Evolutionary conservation across 176 grass and related monocot species (phyloP).

Genomic region (Echinochloa phyllopogon): DNA sequence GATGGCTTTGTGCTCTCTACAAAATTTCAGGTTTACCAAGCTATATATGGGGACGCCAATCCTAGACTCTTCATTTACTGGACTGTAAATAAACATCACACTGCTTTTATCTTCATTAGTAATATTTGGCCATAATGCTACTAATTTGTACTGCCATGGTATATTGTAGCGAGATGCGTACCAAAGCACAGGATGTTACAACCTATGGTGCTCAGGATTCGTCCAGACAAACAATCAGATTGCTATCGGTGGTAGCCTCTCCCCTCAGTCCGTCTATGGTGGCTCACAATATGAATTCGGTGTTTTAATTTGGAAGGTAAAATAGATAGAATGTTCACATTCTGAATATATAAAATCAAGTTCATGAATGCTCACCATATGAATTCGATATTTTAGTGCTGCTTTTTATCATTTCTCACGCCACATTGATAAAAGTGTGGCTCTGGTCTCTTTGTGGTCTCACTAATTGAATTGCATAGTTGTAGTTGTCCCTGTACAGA

Average conservation of each 20-base stretch:
- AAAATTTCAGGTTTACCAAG: slow-evolving; percentile 69
- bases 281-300: slow-evolving; percentile 76
- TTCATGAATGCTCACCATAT: slow-evolving; percentile 12
- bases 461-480: too few species aligned
- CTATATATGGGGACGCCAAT: slow-evolving; percentile 76
- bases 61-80: slow-evolving; percentile 81
- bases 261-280: slow-evolving; percentile 66
- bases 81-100: slow-evolving; percentile 59
- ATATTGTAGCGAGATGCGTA: slow-evolving; percentile 80
- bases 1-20: slow-evolving; percentile 21
- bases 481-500: too few species aligned
- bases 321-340: slow-evolving; percentile 29
- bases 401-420: slow-evolving; percentile 51
- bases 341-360: slow-evolving; percentile 23
- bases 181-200: slow-evolving; percentile 85
- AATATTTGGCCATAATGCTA: background rate
- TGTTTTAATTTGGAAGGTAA: slow-evolving; percentile 86
- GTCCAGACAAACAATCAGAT: slow-evolving; percentile 85
- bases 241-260: slow-evolving; percentile 80
- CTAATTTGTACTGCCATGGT: slow-evolving; percentile 29
- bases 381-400: background rate
- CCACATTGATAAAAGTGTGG: slow-evolving; percentile 14
- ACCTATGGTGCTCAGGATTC: slow-evolving; percentile 78
- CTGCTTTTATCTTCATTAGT: background rate
- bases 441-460: background rate